Conservation (phyloP, 2,329 filamentous ascomycete genomes). For the Ceratocystis diversiconidia region DNA sequence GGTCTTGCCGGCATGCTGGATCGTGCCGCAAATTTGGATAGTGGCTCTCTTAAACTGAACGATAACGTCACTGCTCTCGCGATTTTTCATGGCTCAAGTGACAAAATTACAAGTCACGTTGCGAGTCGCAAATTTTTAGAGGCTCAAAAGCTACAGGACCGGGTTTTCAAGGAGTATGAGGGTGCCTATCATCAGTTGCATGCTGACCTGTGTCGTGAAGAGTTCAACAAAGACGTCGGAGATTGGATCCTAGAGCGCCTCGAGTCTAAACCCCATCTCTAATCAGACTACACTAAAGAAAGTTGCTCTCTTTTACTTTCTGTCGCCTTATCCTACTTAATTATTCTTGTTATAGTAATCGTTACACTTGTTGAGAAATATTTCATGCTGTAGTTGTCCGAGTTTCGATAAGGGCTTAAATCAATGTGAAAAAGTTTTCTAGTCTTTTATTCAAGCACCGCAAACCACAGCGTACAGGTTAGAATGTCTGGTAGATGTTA, state of each 20-base stretch:
- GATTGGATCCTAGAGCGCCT: constrained; percentile 47
- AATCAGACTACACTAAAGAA: neutral
- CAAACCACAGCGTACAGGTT: too few species aligned
- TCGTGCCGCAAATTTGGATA: constrained; percentile 46
- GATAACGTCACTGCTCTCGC: constrained; percentile 48
- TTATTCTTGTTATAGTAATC: too few species aligned
- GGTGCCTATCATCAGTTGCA: constrained; percentile 68
- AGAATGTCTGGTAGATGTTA: too few species aligned
- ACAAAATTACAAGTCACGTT: constrained; percentile 52
- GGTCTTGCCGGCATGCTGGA: constrained; percentile 66
- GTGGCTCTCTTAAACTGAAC: constrained; percentile 39
- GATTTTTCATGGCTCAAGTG: constrained; percentile 62
- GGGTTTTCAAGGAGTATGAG: constrained; percentile 57
- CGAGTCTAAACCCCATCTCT: constrained; percentile 28
- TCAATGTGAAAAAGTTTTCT: too few species aligned
- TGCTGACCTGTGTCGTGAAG: constrained; percentile 40
- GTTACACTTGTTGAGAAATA: too few species aligned
- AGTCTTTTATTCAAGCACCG: too few species aligned
- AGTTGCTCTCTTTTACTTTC: too few species aligned
- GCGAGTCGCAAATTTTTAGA: constrained; percentile 52
- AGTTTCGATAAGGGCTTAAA: too few species aligned
- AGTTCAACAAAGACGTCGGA: constrained; percentile 44
- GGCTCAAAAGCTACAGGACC: constrained; percentile 46
- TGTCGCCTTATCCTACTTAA: too few species aligned
- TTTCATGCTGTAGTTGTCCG: too few species aligned